These are phyloP conservation scores for Beauveria sp. DNA, from an alignment of 2,329 filamentous ascomycete genomes.

Conservation along the genomic window DNA sequence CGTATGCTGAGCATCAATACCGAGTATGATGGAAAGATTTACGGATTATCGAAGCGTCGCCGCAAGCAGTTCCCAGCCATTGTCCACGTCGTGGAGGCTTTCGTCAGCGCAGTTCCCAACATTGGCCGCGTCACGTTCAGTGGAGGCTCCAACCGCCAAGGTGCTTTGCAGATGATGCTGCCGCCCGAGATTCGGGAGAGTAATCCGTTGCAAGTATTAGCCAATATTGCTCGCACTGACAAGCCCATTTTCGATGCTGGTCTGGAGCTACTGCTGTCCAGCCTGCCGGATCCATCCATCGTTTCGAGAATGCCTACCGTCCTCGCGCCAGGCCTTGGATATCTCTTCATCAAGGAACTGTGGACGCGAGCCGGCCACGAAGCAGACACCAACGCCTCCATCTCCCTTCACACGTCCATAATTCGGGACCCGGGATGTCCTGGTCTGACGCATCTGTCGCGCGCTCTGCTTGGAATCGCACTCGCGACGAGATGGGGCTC, in stretches of 20 bases:
- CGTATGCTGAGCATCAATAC: conserved; percentile 45
- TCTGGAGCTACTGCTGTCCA: conserved; percentile 29
- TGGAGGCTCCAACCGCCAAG: conserved; percentile 80
- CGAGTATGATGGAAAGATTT: conserved; percentile 49
- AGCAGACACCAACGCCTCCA: conserved; percentile 51
- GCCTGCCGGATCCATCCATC: conserved; percentile 33
- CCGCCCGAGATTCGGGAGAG: conserved; percentile 49
- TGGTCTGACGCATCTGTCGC: conserved; percentile 64
- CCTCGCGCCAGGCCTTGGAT: conserved; percentile 34
- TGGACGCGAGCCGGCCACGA: conserved; percentile 45
- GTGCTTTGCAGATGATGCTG: conserved; percentile 68
- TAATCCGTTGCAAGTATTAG: conserved; percentile 50
- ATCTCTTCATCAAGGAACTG: conserved; percentile 40
- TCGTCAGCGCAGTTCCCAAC: conserved; percentile 60
- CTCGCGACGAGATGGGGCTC: conserved; percentile 70
- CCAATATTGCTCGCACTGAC: conserved; percentile 19
- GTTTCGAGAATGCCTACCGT: conserved; percentile 31
- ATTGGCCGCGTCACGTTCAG: conserved; percentile 76
- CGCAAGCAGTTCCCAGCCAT: conserved; percentile 80
- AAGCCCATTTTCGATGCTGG: conserved; percentile 28
- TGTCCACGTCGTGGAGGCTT: conserved; percentile 67
- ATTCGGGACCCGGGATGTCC: conserved; percentile 61
- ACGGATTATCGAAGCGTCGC: conserved; percentile 72
- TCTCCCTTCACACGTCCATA: conserved; percentile 65
- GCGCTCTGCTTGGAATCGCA: conserved; percentile 63